Percentiles rank a stretch among this genome's conserved stretches.
Conservation (phyloP, 176 grass and related monocot genomes). For the Hordeum marinum region DNA sequence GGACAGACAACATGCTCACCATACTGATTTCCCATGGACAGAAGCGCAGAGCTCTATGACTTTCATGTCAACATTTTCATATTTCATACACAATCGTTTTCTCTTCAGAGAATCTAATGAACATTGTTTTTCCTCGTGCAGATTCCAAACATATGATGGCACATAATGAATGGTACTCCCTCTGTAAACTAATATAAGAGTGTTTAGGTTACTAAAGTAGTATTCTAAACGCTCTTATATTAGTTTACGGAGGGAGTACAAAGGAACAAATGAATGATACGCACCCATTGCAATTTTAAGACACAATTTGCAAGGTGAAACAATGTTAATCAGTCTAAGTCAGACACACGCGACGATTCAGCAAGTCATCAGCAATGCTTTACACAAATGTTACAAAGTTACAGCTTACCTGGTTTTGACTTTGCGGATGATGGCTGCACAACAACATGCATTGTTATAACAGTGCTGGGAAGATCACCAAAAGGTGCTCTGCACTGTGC, state of each 20-base stretch:
- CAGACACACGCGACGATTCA: neutral
- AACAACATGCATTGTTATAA: conserved; percentile 73
- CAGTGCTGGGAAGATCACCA: conserved; percentile 51
- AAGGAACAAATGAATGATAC: neutral
- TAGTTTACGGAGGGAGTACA: too few relatives aligned
- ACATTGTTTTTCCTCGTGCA: neutral
- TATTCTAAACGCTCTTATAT: too few relatives aligned
- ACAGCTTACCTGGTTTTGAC: conserved; percentile 54
- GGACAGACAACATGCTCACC: neutral
- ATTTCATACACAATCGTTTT: neutral
- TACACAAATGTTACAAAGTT: neutral
- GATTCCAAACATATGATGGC: neutral
- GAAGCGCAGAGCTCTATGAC: neutral
- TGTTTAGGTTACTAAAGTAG: too few relatives aligned
- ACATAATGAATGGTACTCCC: neutral
- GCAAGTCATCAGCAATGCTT: conserved; percentile 7
- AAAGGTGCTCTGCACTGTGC: conserved; percentile 70
- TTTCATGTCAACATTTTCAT: neutral
- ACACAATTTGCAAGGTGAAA: neutral
- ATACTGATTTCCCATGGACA: neutral
- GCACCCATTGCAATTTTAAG: conserved; percentile 12
- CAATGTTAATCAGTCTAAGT: neutral
- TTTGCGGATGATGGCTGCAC: conserved; percentile 62
- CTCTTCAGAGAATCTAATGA: conserved; percentile 8
- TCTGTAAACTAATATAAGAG: too few relatives aligned